Conservation (phyloP, 495 filamentous ascomycete genomes). For the Tetracladium marchalianum region DNA sequence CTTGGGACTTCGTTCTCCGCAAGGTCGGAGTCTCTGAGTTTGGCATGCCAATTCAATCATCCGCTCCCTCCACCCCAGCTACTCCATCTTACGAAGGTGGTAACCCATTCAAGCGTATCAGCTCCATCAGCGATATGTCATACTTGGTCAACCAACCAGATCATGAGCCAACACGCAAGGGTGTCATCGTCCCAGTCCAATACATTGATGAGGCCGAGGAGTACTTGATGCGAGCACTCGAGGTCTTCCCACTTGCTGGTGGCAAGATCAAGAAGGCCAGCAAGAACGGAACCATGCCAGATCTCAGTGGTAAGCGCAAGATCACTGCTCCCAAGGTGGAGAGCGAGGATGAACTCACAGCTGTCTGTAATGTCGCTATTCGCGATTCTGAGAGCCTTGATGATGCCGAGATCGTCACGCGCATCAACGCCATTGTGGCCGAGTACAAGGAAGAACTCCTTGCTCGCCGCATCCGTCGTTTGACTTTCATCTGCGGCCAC, state of each 20-base stretch:
- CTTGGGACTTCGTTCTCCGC: constrained; percentile 91
- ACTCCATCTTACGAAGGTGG: constrained; percentile 58
- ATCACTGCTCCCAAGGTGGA: constrained; percentile 37
- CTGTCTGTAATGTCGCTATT: constrained; percentile 85
- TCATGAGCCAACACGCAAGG: constrained; percentile 75
- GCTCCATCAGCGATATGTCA: constrained; percentile 94
- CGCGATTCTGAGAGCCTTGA: constrained; percentile 81
- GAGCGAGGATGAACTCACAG: constrained; percentile 68
- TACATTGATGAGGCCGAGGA: constrained; percentile 94
- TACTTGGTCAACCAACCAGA: constrained; percentile 60
- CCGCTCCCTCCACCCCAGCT: constrained; percentile 71
- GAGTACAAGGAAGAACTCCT: constrained; percentile 77
- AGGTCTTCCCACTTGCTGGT: constrained; percentile 56
- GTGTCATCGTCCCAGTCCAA: constrained; percentile 85
- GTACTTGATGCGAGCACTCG: constrained; percentile 66
- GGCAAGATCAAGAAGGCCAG: constrained; percentile 32
- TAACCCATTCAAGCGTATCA: constrained; percentile 66
- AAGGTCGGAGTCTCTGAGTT: constrained; percentile 88
- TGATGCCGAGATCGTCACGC: constrained; percentile 67
- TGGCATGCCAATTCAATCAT: constrained; percentile 63
- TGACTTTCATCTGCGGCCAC: constrained; percentile 95
- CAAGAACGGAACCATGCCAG: constrained; percentile 52
- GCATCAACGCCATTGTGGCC: constrained; percentile 66
- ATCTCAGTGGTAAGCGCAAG: constrained; percentile 62
- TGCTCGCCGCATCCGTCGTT: constrained; percentile 67